Base-by-base conservation (phyloP, 306 rosid species). In the Benincasa hispida region DNA sequence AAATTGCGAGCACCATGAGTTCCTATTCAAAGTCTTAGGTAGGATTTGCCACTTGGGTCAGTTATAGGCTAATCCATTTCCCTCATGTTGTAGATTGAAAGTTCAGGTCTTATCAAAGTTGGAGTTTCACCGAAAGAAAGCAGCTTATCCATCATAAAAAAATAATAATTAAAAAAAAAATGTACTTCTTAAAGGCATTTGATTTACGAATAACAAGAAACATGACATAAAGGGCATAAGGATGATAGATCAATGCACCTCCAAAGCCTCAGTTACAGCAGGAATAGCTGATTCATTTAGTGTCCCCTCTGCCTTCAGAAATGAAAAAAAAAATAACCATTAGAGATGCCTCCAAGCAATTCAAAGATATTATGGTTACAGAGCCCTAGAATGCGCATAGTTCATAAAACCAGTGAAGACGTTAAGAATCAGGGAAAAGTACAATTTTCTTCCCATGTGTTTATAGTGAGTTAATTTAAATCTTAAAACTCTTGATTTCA, bases 241-340 rank as follows among this genome's bases (percentile, higher is more conserved):
- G 39, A 72, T 22, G 56, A 60, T 63, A 41, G n/a, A 68, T 61
- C 34, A 69, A 73, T 22, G 37, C 83, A 91, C 97, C 97, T 89
- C 88, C 76, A 91, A 77, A 47, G 93, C 90, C 65, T 79, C 83
- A 72, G 82, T 84, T 82, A 91, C 86, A 10, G 79, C 11, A 35
- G 97, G 93, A 79, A 93, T 69, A 77, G 85, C 84, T 10, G 89
- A 21, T 76, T 91, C 98, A 75, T 74, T 89, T 87, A 88, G 57
- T 54, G 89, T 78, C 80, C 98, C 98, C 83, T 93, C 98, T 51
- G 98, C 98, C 97, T 93, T 75, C 75, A 82, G 22, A 84, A 69
- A 66, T 32, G 41, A 66, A 66, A 42, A 84, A 42, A 84, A 82
- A 21, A 5, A 59, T 37, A 19, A 72, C 37, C 17, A 58, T 82